Conservation (phyloP, 2,329 filamentous ascomycete species). For the Fusarium nematophilum region DNA sequence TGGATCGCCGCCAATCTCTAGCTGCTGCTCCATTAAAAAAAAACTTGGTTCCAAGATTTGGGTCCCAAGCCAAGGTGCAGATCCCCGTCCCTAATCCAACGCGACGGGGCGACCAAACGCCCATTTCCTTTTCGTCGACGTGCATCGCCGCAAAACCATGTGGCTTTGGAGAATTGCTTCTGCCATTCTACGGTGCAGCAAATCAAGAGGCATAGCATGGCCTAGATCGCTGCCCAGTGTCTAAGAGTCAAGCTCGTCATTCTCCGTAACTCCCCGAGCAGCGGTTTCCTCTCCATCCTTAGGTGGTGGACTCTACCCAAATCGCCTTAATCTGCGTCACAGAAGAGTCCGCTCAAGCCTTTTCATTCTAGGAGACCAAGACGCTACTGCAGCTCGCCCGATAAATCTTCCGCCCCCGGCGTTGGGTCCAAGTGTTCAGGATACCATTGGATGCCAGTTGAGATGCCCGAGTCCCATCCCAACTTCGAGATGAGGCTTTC, state of each 20-base stretch:
- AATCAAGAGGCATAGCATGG: constrained; percentile 22
- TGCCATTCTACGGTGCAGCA: constrained; percentile 11
- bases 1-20: constrained; percentile 20
- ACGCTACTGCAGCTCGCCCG: constrained; percentile 27
- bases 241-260: not conserved
- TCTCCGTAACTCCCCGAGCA: not conserved
- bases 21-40: too few species aligned
- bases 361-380: constrained; percentile 6
- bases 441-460: constrained; percentile 4
- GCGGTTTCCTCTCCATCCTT: constrained; percentile 5
- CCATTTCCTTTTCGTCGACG: constrained; percentile 26
- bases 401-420: constrained; percentile 18
- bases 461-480: constrained; percentile 7
- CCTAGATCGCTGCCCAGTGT: not conserved
- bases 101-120: constrained; percentile 16
- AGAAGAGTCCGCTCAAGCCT: constrained; percentile 13
- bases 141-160: constrained; percentile 30
- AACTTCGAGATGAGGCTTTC: constrained; percentile 16
- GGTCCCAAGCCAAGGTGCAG: constrained; percentile 21
- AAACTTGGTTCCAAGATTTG: constrained; percentile 8
- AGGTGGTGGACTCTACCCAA: not conserved
- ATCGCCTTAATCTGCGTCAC: constrained; percentile 10
- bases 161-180: constrained; percentile 30
- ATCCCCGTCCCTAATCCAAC: constrained; percentile 25
- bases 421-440: not conserved